Conservation (phyloP, 2,329 filamentous ascomycete species). For the Septoria petroselini region DNA sequence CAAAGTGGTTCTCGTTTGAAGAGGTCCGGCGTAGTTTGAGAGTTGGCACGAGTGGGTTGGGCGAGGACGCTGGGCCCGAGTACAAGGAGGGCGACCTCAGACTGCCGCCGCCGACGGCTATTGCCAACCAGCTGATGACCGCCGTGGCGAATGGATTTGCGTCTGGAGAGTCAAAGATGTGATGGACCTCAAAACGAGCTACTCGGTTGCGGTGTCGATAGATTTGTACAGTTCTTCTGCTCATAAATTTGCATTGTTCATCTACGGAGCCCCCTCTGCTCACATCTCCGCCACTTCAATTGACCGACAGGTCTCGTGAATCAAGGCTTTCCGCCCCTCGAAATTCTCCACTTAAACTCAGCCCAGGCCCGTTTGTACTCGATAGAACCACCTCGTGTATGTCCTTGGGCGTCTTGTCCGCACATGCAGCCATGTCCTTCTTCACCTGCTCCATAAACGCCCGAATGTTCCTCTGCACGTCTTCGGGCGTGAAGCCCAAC, state of each 20-base stretch:
- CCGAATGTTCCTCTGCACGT: constrained; percentile 81
- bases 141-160: constrained; percentile 77
- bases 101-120: constrained; percentile 80
- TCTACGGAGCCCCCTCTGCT: too few species aligned
- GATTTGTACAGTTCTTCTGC: constrained; percentile 1
- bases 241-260: neutral
- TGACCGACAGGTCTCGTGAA: constrained; percentile 37
- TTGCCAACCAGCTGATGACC: constrained; percentile 82
- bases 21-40: constrained; percentile 74
- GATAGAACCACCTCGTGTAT: constrained; percentile 77
- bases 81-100: constrained; percentile 76
- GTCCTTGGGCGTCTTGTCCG: constrained; percentile 65
- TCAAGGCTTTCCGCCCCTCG: constrained; percentile 55
- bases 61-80: constrained; percentile 59
- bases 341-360: constrained; percentile 81
- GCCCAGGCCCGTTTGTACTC: constrained; percentile 80
- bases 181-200: constrained; percentile 3
- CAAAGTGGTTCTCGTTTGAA: constrained; percentile 80
- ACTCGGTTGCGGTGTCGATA: neutral
- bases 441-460: constrained; percentile 72
- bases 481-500: constrained; percentile 80
- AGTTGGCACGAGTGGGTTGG: constrained; percentile 65
- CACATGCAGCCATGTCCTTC: constrained; percentile 67
- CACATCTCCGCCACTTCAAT: too few species aligned
- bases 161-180: constrained; percentile 49